phyloP scores from a whole-genome alignment of 129 eudicot species.

The Pittosporum tobira region DNA sequence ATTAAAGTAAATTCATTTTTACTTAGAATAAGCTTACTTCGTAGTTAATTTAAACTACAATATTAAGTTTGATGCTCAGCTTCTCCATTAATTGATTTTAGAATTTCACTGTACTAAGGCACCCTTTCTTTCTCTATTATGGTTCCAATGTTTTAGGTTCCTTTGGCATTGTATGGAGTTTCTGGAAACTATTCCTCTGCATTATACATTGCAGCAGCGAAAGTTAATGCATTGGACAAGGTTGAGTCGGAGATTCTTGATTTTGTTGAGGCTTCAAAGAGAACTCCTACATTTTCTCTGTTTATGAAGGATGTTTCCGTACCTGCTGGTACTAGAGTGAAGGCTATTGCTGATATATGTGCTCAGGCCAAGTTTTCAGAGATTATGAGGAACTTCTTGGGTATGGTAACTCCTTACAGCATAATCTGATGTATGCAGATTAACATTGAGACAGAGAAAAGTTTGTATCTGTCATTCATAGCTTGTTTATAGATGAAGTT shows the following conservation, averaged over 20 bases:
- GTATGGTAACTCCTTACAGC: slow-evolving; percentile 25
- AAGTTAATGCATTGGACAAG: slow-evolving; percentile 59
- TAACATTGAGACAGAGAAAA: background rate
- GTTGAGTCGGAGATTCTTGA: slow-evolving; percentile 64
- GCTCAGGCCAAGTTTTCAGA: slow-evolving; percentile 67
- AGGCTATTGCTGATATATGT: slow-evolving; percentile 54
- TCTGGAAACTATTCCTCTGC: slow-evolving; percentile 87
- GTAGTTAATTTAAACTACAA: too few species aligned
- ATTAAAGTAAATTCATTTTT: too few species aligned
- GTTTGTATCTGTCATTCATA: too few species aligned
- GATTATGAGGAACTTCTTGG: slow-evolving; percentile 62
- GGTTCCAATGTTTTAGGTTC: slow-evolving; percentile 41
- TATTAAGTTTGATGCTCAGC: too few species aligned
- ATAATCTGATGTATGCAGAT: background rate
- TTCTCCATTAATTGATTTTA: too few species aligned
- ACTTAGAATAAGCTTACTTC: too few species aligned
- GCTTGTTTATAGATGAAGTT: too few species aligned
- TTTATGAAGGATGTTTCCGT: slow-evolving; percentile 79
- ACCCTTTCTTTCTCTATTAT: slow-evolving; percentile 4
- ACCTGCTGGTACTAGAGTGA: slow-evolving; percentile 46
- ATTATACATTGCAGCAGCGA: slow-evolving; percentile 62
- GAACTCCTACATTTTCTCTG: slow-evolving; percentile 53
- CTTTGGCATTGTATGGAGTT: slow-evolving; percentile 66
- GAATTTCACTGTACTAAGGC: too few species aligned
- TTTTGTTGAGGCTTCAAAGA: slow-evolving; percentile 58